Evolutionary conservation across 116 monocot species (phyloP).

Genomic region (Papilionanthe hybrid): DNA sequence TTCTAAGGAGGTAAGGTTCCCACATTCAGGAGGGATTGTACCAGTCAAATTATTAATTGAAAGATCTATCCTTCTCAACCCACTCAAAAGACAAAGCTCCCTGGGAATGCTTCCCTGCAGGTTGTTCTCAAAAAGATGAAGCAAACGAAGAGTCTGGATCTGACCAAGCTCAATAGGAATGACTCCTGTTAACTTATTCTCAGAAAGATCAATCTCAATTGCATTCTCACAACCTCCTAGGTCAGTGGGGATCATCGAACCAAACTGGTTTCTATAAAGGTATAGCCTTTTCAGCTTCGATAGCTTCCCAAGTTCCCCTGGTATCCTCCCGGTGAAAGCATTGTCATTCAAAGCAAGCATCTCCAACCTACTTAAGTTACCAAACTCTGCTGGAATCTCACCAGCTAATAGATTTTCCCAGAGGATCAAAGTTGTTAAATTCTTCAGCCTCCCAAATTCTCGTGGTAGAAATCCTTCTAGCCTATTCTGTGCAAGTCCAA

Average conservation of each 20-base stretch:
- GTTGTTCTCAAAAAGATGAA: constrained; percentile 73
- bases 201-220: constrained; percentile 76
- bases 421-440: constrained; percentile 62
- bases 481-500: constrained; percentile 68
- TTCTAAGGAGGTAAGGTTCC: constrained; percentile 48
- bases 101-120: constrained; percentile 63
- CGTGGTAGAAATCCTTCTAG: constrained; percentile 46
- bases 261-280: constrained; percentile 62
- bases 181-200: constrained; percentile 54
- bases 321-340: constrained; percentile 51
- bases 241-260: constrained; percentile 52
- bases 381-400: constrained; percentile 65
- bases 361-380: constrained; percentile 51
- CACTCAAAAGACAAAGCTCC: constrained; percentile 47
- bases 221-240: constrained; percentile 41
- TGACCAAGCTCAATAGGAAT: constrained; percentile 62
- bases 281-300: constrained; percentile 49
- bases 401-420: constrained; percentile 65
- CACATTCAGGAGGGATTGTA: constrained; percentile 48
- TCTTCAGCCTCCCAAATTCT: constrained; percentile 42
- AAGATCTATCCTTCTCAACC: constrained; percentile 53
- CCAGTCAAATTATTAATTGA: constrained; percentile 73
- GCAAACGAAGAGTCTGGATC: constrained; percentile 49
- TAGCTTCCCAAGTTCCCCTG: constrained; percentile 51
- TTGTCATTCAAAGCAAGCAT: constrained; percentile 64